Evolutionary conservation across 2,329 filamentous ascomycete genomes (phyloP), one percentile per base, ranked within the genome.

Genomic region (Nemania sp.): DNA sequence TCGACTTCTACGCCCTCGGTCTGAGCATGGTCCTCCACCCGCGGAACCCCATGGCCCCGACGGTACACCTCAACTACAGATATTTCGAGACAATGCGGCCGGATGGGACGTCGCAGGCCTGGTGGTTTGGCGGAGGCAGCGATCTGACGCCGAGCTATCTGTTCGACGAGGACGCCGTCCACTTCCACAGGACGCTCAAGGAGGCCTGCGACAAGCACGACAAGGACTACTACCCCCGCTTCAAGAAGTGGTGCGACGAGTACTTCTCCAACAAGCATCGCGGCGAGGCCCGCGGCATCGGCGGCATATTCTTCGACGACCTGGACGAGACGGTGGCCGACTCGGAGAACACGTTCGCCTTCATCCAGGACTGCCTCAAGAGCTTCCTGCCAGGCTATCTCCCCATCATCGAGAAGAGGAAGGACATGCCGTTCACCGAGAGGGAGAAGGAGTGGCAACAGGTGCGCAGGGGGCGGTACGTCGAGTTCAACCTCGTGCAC

Each of bases 241-340:
- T 98, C 84, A 99, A 99, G 81, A 89, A 90, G 73, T 99, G 95
- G 95, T 99, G 95, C 75, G 95, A 99, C 75, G 87, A 96, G 70
- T 99, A 99, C 80, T 99, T 99, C 78, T 89, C 84, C 80, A 90
- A 97, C 77, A 94, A 93, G 75, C 95, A 99, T 79, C 87, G 95
- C 48, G 85, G 86, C 60, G 95, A 99, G 79, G 82, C 87, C 48
- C 89, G 95, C 50, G 95, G 95, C 58, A 80, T 99, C 35, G 95
- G 95, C 54, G 95, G 95, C 55, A 98, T 99, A 76, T 99, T 99
- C 85, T 99, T 99, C 72, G 95, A 99, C 76, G 95, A 99, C 74
- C 83, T 99, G 13, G 95, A 99, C 74, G 90, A 90, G 70, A 84
- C 86, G 1, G 90, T 94, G 70, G 91, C 92, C 63, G 91, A 95